A percentile compares a stretch with the other conserved stretches of the same genome.
These are phyloP conservation scores for Firmiana major DNA, from an alignment of 345 rosid species.

Conservation along the genomic window DNA sequence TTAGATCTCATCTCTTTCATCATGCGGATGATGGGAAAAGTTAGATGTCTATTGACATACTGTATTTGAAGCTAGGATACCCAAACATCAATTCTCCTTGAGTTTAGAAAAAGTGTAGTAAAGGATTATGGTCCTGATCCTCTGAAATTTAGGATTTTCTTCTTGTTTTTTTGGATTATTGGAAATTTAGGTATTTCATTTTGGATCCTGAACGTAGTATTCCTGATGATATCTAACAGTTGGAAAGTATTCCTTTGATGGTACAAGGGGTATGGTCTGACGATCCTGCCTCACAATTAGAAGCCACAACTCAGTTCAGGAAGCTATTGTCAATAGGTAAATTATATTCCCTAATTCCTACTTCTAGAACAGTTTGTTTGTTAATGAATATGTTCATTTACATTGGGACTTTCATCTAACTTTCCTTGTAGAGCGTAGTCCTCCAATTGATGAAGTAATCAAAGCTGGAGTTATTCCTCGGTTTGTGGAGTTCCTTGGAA, in stretches of 20 bases:
- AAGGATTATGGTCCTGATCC: background rate
- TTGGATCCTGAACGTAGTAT: background rate
- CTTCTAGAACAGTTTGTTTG: background rate
- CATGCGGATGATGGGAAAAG: background rate
- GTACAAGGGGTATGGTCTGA: conserved; percentile 70
- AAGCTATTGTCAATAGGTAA: conserved; percentile 77
- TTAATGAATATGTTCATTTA: background rate
- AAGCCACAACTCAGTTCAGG: conserved; percentile 78
- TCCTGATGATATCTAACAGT: conserved; percentile 35
- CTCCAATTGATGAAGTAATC: conserved; percentile 88
- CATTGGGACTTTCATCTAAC: conserved; percentile 3
- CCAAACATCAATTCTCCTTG: background rate
- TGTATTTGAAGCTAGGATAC: background rate
- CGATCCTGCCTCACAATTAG: conserved; percentile 56
- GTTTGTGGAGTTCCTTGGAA: conserved; percentile 76
- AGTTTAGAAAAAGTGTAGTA: background rate
- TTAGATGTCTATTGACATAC: background rate
- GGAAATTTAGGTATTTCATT: background rate
- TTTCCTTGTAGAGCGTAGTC: conserved; percentile 60
- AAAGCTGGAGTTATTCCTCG: conserved; percentile 74
- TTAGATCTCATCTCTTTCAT: background rate
- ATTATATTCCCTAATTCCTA: conserved; percentile 1
- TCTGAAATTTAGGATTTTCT: background rate
- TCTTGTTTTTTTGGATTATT: background rate
- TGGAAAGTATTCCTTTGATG: conserved; percentile 75